Evolutionary conservation across 768 basidiomycete genomes (phyloP), one percentile per base, ranked within the genome.

Genomic region (Vararia minispora): DNA sequence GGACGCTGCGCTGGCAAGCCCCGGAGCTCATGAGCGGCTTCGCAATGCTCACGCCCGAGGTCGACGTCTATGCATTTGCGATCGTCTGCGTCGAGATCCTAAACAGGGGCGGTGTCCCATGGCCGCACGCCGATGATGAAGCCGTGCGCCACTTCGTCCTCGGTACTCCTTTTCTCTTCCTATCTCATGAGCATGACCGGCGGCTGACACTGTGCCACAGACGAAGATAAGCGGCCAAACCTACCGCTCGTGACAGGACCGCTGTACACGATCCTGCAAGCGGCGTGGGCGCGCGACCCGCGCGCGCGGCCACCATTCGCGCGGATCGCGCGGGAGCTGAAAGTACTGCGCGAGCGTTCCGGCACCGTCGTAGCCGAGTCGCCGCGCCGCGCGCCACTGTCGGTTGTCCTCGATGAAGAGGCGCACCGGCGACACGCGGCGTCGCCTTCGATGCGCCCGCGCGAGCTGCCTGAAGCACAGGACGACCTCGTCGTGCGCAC

Each of bases 1-100:
- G 55, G 3, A 54, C 57, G 0, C 52, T 80, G 33, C 65, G 79
- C 24, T 87, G 83, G 82, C 73, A 72, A 46, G 73, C 76, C 4
- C 83, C 83, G 0, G 80, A 85, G 51, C 57, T 82, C 31, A 61
- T 82, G 57, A 52, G 53, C 16, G 77, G 73, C 2, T 49, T 58
- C 6, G 57, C 60, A 9, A 54, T 54, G 20, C 53, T 75, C 30
- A 82, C 76, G 0, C 54, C 62, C 2, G 66, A 71, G 24, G 69
- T 68, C 34, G 82, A 85, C 50, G 70, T 83, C 4, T 87, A 81
- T 37, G 70, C 80, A 2, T 87, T 71, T 50, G 73, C 74, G 0
- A 74, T 85, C 38, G 64, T 65, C 29, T 81, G 77, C 40, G 58
- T 75, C 6, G 79, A 82, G 52, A 70, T 81, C 37, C 56, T 80